Evolutionary conservation across 73 alveolate species (phyloP).

Genomic region (Paramecium tetraurelia): DNA sequence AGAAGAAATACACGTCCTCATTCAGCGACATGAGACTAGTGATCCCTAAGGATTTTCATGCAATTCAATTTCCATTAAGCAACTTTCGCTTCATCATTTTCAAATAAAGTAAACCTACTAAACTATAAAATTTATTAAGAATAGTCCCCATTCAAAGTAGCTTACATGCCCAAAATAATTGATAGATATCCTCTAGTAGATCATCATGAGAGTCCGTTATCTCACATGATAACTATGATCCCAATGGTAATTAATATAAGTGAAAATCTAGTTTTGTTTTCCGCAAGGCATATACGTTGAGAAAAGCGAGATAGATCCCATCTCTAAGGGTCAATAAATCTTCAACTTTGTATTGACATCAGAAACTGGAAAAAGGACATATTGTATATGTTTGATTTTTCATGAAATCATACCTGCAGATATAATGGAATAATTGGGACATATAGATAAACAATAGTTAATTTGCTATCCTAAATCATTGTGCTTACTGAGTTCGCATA

Average conservation of each 20-base stretch:
- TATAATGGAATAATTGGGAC: neutral
- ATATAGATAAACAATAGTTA: neutral
- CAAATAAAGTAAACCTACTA: neutral
- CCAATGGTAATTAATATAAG: neutral
- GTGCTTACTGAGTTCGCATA: neutral
- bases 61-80: neutral
- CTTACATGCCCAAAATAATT: constrained; percentile 17
- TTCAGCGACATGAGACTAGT: neutral
- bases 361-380: constrained; percentile 45
- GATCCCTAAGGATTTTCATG: constrained; percentile 20
- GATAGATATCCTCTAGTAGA: constrained; percentile 30
- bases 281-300: neutral
- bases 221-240: constrained; percentile 22
- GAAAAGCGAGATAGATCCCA: neutral
- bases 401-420: neutral
- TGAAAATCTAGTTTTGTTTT: neutral
- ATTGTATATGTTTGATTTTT: constrained; percentile 19
- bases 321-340: neutral
- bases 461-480: constrained; percentile 1
- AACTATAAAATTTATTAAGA: neutral
- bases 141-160: constrained; percentile 23
- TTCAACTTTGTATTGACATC: constrained; percentile 39
- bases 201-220: neutral
- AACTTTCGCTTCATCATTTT: neutral
- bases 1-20: neutral